A percentile compares a stretch with the other conserved stretches of the same genome.
Evolutionary conservation across 306 rosid genomes (phyloP).

Genomic region (Fagus crenata): DNA sequence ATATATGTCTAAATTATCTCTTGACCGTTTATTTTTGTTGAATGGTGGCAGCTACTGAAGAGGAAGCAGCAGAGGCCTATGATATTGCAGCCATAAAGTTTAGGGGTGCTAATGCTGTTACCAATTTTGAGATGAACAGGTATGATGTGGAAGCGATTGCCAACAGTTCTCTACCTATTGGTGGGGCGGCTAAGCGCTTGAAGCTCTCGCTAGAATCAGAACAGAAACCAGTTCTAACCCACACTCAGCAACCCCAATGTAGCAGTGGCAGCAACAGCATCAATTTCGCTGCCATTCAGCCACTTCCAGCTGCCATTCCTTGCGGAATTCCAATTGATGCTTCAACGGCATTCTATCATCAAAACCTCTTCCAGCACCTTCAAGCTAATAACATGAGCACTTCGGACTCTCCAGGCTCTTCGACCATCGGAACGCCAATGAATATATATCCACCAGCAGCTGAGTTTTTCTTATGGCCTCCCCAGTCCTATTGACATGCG

Average conservation of each 20-base stretch:
- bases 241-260: conserved; percentile 43
- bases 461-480: conserved; percentile 90
- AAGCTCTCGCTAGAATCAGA: conserved; percentile 75
- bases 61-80: conserved; percentile 97
- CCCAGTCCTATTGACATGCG: conserved; percentile 55
- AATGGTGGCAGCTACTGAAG: conserved; percentile 73
- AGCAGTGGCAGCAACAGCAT: conserved; percentile 44
- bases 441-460: conserved; percentile 43
- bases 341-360: conserved; percentile 57
- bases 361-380: conserved; percentile 62
- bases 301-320: conserved; percentile 47
- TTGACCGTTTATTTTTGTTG: neutral
- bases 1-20: too few relatives aligned
- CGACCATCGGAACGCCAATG: conserved; percentile 32
- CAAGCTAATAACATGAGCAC: conserved; percentile 41
- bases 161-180: conserved; percentile 79
- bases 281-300: conserved; percentile 65
- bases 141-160: conserved; percentile 86
- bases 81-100: conserved; percentile 96
- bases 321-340: conserved; percentile 69
- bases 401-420: conserved; percentile 31
- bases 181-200: conserved; percentile 86
- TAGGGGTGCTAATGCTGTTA: conserved; percentile 86
- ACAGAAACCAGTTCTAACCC: conserved; percentile 43
- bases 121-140: conserved; percentile 92